Evolutionary conservation across 2,329 filamentous ascomycete species (phyloP).

Genomic region (Aspergillus nomiae): DNA sequence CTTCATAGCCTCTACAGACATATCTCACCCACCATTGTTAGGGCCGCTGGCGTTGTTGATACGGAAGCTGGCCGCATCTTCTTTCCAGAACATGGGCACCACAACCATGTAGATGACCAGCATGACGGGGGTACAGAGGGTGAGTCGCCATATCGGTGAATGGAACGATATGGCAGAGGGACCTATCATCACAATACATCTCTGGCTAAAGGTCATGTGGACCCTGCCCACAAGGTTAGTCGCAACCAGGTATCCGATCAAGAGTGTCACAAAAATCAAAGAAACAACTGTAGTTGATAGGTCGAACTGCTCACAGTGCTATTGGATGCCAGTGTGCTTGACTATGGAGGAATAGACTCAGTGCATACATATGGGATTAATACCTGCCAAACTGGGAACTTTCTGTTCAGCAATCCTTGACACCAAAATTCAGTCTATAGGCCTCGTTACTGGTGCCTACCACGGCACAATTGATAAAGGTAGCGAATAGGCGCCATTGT

Average conservation of each 20-base stretch:
- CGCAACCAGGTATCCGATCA: conserved; percentile 51
- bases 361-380: conserved; percentile 50
- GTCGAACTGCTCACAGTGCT: conserved; percentile 5
- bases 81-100: not conserved
- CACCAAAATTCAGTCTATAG: conserved; percentile 50
- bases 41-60: no score
- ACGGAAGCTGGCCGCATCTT: no score
- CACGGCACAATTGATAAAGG: conserved; percentile 58
- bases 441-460: conserved; percentile 59
- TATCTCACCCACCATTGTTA: no score
- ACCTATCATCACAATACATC: conserved; percentile 69
- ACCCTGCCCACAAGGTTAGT: conserved; percentile 48
- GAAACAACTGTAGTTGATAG: conserved; percentile 43
- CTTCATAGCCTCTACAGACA: no score
- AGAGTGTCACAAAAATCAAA: conserved; percentile 52
- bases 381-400: conserved; percentile 34
- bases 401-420: not conserved
- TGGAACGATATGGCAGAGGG: conserved; percentile 33
- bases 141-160: conserved; percentile 32
- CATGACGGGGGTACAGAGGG: conserved; percentile 40
- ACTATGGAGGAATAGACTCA: not conserved
- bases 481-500: conserved; percentile 23
- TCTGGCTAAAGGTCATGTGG: conserved; percentile 59
- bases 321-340: not conserved
- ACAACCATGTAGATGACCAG: conserved; percentile 33